Base-by-base conservation (phyloP, 306 rosid genomes). In the Dalbergia cochinchinensis region DNA sequence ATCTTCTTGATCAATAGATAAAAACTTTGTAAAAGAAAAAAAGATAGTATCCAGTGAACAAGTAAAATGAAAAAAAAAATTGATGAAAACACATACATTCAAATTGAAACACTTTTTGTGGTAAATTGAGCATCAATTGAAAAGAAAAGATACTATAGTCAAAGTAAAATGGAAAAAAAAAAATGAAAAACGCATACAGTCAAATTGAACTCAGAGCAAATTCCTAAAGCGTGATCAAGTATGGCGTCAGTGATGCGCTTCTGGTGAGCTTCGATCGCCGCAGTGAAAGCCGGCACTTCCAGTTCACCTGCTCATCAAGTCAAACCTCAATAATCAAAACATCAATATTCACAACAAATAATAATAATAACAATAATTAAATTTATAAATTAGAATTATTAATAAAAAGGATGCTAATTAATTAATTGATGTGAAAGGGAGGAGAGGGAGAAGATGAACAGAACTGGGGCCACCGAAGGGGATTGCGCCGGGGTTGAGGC, bases 381-480 rank as follows among this genome's bases (percentile, higher is more conserved):
- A 53, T 5, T 5, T 1, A 14, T 2, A 14, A 53, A 4, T 4
- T n/a, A 53, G 16, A 14, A 11, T 4, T 3, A 11, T 1, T 48
- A 44, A 1, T 26, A 26, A 26, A 44, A 44, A 7, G 12, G 50
- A 44, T 9, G 50, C 9, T 44, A 44, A 3, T 44, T 26, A 26
- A 26, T 44, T 44, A 44, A 7, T 44, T 44, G 50, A 44, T 44
- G 50, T 14, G 8, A 26, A 26, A 26, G 31, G 31, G 31, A 26
- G 9, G 12, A 16, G 6, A 4, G 15, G 13, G 15, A 14, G 7
- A 13, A 58, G 48, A 7, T 9, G 73, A 11, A 85, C 90, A 74
- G 80, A 88, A 94, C 95, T 91, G 76, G 97, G 96, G 0, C 97
- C 97, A 47, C 95, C 97, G 76, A 95, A 92, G 51, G 99, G 99